phyloP scores from a whole-genome alignment of 805 yeast genomes.

The Jamesozyma rosinii region DNA sequence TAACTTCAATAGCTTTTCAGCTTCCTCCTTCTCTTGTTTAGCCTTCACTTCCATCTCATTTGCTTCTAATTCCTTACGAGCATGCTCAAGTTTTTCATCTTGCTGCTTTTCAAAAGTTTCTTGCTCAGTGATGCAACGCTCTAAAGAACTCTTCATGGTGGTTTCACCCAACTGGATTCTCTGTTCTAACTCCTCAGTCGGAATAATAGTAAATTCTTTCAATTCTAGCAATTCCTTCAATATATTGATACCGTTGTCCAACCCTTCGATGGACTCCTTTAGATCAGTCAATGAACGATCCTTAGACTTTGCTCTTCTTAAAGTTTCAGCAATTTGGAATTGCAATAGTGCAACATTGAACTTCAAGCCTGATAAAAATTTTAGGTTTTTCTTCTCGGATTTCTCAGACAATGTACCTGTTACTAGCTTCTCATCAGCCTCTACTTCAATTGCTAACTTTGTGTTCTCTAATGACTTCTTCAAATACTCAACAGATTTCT shows the following conservation, averaged over 20 bases:
- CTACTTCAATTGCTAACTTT: conserved; percentile 42
- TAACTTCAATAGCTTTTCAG: conserved; percentile 35
- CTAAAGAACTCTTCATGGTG: conserved; percentile 64
- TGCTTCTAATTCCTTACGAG: conserved; percentile 54
- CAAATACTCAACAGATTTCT: conserved; percentile 53
- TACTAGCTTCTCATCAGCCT: conserved; percentile 3
- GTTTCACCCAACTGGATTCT: conserved; percentile 80
- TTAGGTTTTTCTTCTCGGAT: conserved; percentile 22
- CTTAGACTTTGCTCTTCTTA: conserved; percentile 50
- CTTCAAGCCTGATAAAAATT: conserved; percentile 40
- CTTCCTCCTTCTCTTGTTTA: conserved; percentile 41
- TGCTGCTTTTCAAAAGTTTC: conserved; percentile 50
- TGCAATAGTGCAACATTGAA: conserved; percentile 80
- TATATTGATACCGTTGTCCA: conserved; percentile 51
- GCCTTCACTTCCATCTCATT: conserved; percentile 42
- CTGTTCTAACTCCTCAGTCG: conserved; percentile 68
- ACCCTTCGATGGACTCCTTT: conserved; percentile 43
- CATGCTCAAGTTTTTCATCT: conserved; percentile 59
- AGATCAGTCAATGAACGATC: conserved; percentile 59
- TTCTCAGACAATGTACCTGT: conserved; percentile 10
- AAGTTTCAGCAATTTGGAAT: conserved; percentile 77
- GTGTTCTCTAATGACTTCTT: conserved; percentile 55
- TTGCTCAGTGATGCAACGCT: conserved; percentile 63
- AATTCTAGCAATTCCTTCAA: conserved; percentile 50
- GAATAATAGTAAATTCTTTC: conserved; percentile 55